Evolutionary conservation across 805 yeast genomes (phyloP).

Genomic region (Torulaspora gathmanii): DNA sequence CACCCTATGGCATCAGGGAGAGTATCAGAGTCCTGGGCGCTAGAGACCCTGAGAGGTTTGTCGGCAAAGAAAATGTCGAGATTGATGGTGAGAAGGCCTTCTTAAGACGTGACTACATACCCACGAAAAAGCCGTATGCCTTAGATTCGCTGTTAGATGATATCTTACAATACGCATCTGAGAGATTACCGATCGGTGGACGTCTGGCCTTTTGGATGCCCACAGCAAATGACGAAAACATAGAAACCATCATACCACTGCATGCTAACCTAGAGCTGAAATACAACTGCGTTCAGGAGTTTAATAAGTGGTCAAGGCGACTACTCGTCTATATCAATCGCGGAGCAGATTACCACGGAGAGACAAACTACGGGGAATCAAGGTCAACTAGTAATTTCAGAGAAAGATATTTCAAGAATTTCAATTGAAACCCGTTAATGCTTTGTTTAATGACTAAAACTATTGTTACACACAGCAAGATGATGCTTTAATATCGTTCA

Average conservation of each 20-base stretch:
- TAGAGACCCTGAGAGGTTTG: slow-evolving; percentile 58
- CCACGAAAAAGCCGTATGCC: slow-evolving; percentile 87
- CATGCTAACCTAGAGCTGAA: slow-evolving; percentile 68
- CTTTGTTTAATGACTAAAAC: not conserved
- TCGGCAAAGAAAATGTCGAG: slow-evolving; percentile 66
- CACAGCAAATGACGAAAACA: slow-evolving; percentile 80
- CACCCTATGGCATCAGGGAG: slow-evolving; percentile 96
- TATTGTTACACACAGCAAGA: slow-evolving; percentile 18
- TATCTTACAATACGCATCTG: slow-evolving; percentile 65
- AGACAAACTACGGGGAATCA: slow-evolving; percentile 41
- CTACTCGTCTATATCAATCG: slow-evolving; percentile 74
- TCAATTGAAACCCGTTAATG: slow-evolving; percentile 34
- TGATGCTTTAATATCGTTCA: slow-evolving; percentile 7
- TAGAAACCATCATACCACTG: slow-evolving; percentile 66
- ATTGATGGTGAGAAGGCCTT: slow-evolving; percentile 78
- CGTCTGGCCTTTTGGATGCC: slow-evolving; percentile 97
- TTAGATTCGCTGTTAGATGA: slow-evolving; percentile 75
- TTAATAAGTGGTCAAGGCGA: slow-evolving; percentile 90
- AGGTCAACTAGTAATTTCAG: slow-evolving; percentile 58
- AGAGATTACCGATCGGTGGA: slow-evolving; percentile 67
- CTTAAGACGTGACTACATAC: slow-evolving; percentile 75
- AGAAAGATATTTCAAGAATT: slow-evolving; percentile 70
- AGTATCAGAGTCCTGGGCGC: slow-evolving; percentile 92
- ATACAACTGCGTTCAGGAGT: slow-evolving; percentile 77
- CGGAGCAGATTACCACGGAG: slow-evolving; percentile 50